Base-by-base conservation (phyloP, 768 basidiomycete species). In the Imleria badia region DNA sequence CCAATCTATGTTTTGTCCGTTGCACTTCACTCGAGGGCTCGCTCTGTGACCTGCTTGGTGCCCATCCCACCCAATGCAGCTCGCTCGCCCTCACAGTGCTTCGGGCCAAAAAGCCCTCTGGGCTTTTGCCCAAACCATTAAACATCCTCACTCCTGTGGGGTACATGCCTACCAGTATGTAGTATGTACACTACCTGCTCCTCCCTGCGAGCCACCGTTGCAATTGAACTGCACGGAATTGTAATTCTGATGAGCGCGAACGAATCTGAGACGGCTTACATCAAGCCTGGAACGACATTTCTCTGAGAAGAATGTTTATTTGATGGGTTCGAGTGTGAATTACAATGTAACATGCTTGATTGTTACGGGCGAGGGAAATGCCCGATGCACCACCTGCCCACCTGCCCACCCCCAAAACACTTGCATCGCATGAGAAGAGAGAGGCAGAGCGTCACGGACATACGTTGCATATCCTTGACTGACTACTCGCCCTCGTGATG, bases 401-500 rank as follows among this genome's bases (percentile, higher is more conserved):
- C 95, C 93, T 71, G 11, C 69, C n/a, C 3, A 69, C 19, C 15
- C 68, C 68, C 43, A 93, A 73, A 47, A 88, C 82, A 3, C 88
- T 91, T 36, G 10, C 5, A 45, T 35, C 48, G n/a, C 14, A 49
- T 58, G 41, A 58, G 58, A 35, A 34, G 11, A 53, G 23, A 17
- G n/a, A 54, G 13, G 39, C 19, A 14, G 36, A 55, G 45, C 29
- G 40, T n/a, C 12, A 77, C 88, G 59, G 65, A 91, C 85, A 91
- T 93, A 70, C 95, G 94, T 63, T 95, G 93, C 90, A 94, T 89
- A 69, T 96, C 94, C 69, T 96, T 94, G 49, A 87, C 87, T 3
- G 85, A 88, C 94, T 94, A 96, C 1, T 63, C 68, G 19, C 78
- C 78, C 9, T 90, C 90, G 45, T 84, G 88, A 66, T 97, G 94